phyloP scores from a whole-genome alignment of 1,139 yeast species.

The Zhuliangozyma parablackwelliae region DNA sequence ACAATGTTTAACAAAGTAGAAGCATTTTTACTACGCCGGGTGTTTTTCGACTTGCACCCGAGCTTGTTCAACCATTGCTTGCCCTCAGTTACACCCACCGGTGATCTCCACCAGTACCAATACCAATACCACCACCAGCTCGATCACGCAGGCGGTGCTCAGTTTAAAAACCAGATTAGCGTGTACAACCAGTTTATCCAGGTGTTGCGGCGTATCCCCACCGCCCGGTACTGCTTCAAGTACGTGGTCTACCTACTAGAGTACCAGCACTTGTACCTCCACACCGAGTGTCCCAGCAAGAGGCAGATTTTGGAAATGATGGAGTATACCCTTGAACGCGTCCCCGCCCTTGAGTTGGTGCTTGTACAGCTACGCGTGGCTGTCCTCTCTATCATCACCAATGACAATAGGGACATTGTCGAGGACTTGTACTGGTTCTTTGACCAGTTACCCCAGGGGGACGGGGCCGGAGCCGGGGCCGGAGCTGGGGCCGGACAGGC shows the following conservation, averaged over 20 bases:
- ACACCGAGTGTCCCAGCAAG: background rate
- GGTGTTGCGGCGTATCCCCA: constrained; percentile 1
- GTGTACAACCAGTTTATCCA: background rate
- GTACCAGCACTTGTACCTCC: constrained; percentile 2
- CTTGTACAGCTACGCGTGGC: too few species aligned
- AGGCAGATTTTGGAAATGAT: constrained; percentile 3
- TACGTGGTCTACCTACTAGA: constrained; percentile 3
- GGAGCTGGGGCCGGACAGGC: too few species aligned
- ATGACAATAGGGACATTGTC: background rate
- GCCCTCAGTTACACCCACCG: background rate
- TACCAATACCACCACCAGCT: background rate
- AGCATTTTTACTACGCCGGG: constrained; percentile 5
- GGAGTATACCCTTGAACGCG: constrained; percentile 1
- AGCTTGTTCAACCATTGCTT: constrained; percentile 1
- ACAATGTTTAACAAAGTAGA: too few species aligned
- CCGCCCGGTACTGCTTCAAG: constrained; percentile 1
- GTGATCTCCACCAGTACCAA: background rate
- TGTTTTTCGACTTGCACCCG: constrained; percentile 6
- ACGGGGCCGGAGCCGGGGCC: too few species aligned
- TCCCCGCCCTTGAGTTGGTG: background rate
- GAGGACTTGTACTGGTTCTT: constrained; percentile 1
- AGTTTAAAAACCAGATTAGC: background rate
- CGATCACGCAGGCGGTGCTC: background rate
- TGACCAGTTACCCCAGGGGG: too few species aligned
- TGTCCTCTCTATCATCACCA: background rate